Conservation (phyloP, 768 basidiomycete species). For the Lactarius hengduanensis region DNA sequence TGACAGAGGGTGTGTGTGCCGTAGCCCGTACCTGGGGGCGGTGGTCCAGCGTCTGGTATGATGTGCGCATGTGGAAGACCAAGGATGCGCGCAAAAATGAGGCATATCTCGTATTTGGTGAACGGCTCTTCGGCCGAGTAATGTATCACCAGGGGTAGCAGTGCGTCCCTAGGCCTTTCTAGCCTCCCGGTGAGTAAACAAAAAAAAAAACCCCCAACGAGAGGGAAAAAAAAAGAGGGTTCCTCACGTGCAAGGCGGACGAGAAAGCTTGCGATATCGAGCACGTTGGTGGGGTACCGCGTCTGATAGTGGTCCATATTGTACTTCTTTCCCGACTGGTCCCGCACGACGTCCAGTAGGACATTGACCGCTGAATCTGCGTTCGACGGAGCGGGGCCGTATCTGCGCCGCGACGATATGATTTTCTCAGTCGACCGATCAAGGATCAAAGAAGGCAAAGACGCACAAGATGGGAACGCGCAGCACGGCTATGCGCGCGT, state of each 20-base stretch:
- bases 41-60: conserved; percentile 65
- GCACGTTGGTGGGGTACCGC: conserved; percentile 87
- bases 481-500: conserved; percentile 64
- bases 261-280: conserved; percentile 84
- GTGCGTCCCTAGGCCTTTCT: conserved; percentile 38
- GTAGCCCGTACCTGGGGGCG: conserved; percentile 33
- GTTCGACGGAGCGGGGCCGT: conserved; percentile 82
- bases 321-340: conserved; percentile 84
- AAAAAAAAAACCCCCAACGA: not conserved
- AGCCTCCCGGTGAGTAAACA: not conserved
- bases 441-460: conserved; percentile 13
- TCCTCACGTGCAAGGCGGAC: conserved; percentile 66
- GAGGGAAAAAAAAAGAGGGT: conserved; percentile 18
- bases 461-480: conserved; percentile 87
- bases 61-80: conserved; percentile 72
- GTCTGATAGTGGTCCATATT: conserved; percentile 97
- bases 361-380: conserved; percentile 89
- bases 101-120: conserved; percentile 93
- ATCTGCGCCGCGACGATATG: conserved; percentile 45
- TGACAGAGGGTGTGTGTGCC: not conserved
- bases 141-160: conserved; percentile 75
- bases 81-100: conserved; percentile 71
- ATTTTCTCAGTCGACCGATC: not conserved
- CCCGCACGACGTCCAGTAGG: conserved; percentile 80
- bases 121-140: conserved; percentile 79